phyloP scores from a whole-genome alignment of 345 rosid genomes.

The Ailanthus altissimus region DNA sequence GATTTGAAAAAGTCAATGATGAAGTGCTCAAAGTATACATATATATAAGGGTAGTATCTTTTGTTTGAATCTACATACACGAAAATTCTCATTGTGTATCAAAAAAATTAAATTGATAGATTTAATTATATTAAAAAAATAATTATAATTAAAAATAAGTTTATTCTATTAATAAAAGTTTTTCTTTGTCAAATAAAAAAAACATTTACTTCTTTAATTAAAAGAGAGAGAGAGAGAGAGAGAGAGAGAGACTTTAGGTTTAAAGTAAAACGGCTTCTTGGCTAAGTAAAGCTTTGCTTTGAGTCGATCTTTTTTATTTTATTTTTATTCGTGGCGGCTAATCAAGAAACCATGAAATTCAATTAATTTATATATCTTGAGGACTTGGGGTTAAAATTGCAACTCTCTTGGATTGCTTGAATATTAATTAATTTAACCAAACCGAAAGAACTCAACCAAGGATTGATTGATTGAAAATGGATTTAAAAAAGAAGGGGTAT shows the following conservation, averaged over 20 bases:
- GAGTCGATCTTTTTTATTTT: neutral
- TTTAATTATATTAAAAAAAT: too few relatives aligned
- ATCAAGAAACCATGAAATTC: neutral
- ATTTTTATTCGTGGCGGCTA: neutral
- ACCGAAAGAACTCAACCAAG: neutral
- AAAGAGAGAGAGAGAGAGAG: too few relatives aligned
- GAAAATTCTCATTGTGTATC: too few relatives aligned
- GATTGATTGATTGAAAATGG: neutral
- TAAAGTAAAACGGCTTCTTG: conserved; percentile 10
- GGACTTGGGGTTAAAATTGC: neutral
- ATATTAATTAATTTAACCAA: neutral
- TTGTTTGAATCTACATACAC: too few relatives aligned
- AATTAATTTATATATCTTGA: neutral
- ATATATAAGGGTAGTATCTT: too few relatives aligned
- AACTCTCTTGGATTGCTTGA: neutral
- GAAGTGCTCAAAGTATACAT: too few relatives aligned
- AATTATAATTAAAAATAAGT: too few relatives aligned
- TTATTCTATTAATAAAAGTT: too few relatives aligned
- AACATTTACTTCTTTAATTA: too few relatives aligned
- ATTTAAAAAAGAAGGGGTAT: conserved; percentile 3
- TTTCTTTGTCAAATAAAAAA: too few relatives aligned
- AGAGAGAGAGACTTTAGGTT: neutral
- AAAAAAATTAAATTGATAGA: too few relatives aligned
- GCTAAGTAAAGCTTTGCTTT: neutral
- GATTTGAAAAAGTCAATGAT: too few relatives aligned